Percentiles rank a stretch among this genome's conserved stretches.
Conservation (phyloP, 2,329 filamentous ascomycete genomes). For the Ambrosiella xylebori region DNA sequence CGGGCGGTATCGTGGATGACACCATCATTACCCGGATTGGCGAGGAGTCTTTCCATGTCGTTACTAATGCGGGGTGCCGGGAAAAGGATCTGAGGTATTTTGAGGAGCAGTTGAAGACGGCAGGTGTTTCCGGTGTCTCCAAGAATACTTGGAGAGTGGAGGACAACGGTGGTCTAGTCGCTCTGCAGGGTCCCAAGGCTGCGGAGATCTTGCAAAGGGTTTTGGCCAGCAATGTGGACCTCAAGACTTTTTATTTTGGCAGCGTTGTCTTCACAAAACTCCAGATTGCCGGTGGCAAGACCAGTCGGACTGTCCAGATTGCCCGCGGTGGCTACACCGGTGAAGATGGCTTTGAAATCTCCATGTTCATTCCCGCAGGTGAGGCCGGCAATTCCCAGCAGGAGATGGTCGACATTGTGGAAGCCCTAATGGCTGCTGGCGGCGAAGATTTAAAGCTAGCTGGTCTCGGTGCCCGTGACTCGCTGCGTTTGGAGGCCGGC, state of each 20-base stretch:
- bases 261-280: conserved; percentile 50
- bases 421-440: conserved; percentile 50
- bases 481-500: conserved; percentile 80
- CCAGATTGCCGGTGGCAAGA: conserved; percentile 34
- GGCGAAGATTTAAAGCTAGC: conserved; percentile 55
- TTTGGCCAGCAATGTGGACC: conserved; percentile 36
- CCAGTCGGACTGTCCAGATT: conserved; percentile 37
- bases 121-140: conserved; percentile 31
- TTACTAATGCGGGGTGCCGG: conserved; percentile 84
- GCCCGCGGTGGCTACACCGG: conserved; percentile 90
- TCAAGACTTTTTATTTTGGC: conserved; percentile 68
- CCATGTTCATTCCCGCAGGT: conserved; percentile 37
- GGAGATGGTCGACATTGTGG: conserved; percentile 34
- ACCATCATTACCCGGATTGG: conserved; percentile 73
- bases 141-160: conserved; percentile 51
- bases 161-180: conserved; percentile 60
- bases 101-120: conserved; percentile 45
- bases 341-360: conserved; percentile 96
- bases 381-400: conserved; percentile 41
- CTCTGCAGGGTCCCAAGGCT: conserved; percentile 72
- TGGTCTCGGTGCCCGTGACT: conserved; percentile 80
- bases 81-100: conserved; percentile 77
- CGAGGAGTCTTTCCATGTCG: conserved; percentile 67
- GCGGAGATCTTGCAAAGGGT: conserved; percentile 49
- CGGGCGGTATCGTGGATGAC: conserved; percentile 89